Conservation (phyloP, 2,329 filamentous ascomycete species). For the Ilyonectria destructans region DNA sequence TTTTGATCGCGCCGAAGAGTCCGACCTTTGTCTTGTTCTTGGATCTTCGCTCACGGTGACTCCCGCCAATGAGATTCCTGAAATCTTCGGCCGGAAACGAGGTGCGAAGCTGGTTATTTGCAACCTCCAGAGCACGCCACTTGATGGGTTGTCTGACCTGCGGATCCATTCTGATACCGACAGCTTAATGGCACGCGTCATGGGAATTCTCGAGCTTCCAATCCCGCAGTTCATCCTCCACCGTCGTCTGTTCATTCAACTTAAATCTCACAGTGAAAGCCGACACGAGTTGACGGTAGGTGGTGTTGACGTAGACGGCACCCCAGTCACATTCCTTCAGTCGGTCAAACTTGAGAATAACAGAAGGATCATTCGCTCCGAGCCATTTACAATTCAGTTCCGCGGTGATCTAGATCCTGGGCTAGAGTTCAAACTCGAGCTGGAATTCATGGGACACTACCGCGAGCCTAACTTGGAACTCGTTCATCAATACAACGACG, state of each 20-base stretch:
- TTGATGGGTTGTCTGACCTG: slow-evolving; percentile 55
- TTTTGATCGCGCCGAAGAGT: slow-evolving; percentile 55
- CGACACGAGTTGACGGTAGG: slow-evolving; percentile 50
- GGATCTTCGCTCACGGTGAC: slow-evolving; percentile 63
- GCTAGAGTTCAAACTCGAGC: slow-evolving; percentile 54
- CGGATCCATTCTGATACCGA: slow-evolving; percentile 58
- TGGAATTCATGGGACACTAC: slow-evolving; percentile 66
- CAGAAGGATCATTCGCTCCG: slow-evolving; percentile 52
- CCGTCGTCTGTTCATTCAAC: slow-evolving; percentile 52
- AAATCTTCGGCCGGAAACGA: slow-evolving; percentile 51
- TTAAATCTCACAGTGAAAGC: slow-evolving; percentile 40
- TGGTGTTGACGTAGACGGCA: slow-evolving; percentile 61
- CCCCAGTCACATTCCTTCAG: slow-evolving; percentile 58
- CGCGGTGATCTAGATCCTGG: slow-evolving; percentile 48
- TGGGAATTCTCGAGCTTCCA: slow-evolving; percentile 56
- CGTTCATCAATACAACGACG: background rate
- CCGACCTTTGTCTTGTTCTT: slow-evolving; percentile 64
- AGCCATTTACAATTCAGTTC: slow-evolving; percentile 59
- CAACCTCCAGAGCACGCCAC: slow-evolving; percentile 62
- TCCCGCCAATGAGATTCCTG: slow-evolving; percentile 60
- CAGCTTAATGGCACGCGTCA: slow-evolving; percentile 58
- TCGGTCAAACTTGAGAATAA: slow-evolving; percentile 59
- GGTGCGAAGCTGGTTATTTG: slow-evolving; percentile 59
- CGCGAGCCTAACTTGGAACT: slow-evolving; percentile 57
- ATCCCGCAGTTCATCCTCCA: slow-evolving; percentile 59